Base-by-base conservation (phyloP, 257 asterid genomes). In the Craterostigma plantagineum region DNA sequence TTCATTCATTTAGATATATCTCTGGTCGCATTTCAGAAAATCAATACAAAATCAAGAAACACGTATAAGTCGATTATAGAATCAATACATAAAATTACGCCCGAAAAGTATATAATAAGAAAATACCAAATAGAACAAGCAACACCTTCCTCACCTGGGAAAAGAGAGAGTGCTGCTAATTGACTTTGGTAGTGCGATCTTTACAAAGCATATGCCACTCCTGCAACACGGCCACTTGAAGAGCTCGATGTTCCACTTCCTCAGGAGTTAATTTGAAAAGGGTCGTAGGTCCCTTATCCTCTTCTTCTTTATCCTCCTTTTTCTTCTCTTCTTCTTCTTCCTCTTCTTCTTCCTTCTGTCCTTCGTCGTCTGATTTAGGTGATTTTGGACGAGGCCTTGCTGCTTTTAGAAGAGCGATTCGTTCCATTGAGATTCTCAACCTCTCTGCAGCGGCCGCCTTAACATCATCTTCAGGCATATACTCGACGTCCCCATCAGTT, bases 381-480 rank as follows among this genome's bases (percentile, higher is more conserved):
- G 79, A 38, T 59, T 81, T 78, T 7, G 73, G 70, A 47, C 68
- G 85, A 18, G 94, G 94, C n/a, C 61, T 66, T 16, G 96, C 96
- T 13, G 96, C 94, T 58, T 77, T 85, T 0, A 85, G 69, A 66
- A 85, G 41, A 0, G 94, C 92, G 52, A 85, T 77, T 13, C 82
- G 75, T 53, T 85, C 94, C 96, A 85, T 75, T 38, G 96, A 85
- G 64, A 55, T 75, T 65, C 73, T 75, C 53, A 85, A 65, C 57
- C 91, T 75, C 74, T 75, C 94, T 13, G 81, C 79, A 41, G 92
- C 86, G 11, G 94, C 84, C 9, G 65, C 68, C 57, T 85, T 85
- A 35, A 81, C 96, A 75, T 85, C 96, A 48, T 85, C 96, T 61
- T 81, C 94, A 3, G 94, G 86, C 82, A 77, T 77, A 71, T 85